phyloP scores from a whole-genome alignment of 179 eudicot species.

The Silene noctiflora region DNA sequence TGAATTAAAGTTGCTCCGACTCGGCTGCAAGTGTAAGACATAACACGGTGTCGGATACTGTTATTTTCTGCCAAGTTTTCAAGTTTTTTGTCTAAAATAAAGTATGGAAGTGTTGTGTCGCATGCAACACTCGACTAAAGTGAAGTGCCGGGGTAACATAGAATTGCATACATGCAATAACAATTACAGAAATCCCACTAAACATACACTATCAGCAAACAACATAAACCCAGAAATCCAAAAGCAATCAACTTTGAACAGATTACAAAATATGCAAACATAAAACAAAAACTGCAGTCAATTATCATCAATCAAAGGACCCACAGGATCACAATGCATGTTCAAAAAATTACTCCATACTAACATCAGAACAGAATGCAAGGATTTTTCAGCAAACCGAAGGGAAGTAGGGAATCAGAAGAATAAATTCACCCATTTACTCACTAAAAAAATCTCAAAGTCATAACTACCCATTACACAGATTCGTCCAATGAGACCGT shows the following conservation, averaged over 20 bases:
- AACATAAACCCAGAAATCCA: neutral
- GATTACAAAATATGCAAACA: neutral
- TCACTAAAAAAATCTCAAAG: no score
- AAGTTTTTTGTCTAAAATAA: no score
- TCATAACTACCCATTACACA: neutral
- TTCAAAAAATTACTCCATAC: neutral
- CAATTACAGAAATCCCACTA: neutral
- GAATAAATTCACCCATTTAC: no score
- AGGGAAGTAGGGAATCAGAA: no score
- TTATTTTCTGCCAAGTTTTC: no score
- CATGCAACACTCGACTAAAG: no score
- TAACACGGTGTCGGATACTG: no score
- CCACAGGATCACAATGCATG: conserved; percentile 1
- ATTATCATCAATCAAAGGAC: neutral
- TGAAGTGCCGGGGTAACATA: no score
- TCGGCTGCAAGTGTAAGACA: no score
- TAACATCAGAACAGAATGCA: neutral
- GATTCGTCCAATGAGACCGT: neutral
- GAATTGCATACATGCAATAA: conserved; percentile 7
- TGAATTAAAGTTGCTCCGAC: no score
- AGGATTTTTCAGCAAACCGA: no score
- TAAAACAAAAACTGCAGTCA: neutral
- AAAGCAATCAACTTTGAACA: neutral
- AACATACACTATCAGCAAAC: neutral
- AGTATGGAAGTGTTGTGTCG: no score